These are phyloP conservation scores for Schizosaccharomyces pombe DNA, from an alignment of 805 yeast species.

Conservation along the genomic window DNA sequence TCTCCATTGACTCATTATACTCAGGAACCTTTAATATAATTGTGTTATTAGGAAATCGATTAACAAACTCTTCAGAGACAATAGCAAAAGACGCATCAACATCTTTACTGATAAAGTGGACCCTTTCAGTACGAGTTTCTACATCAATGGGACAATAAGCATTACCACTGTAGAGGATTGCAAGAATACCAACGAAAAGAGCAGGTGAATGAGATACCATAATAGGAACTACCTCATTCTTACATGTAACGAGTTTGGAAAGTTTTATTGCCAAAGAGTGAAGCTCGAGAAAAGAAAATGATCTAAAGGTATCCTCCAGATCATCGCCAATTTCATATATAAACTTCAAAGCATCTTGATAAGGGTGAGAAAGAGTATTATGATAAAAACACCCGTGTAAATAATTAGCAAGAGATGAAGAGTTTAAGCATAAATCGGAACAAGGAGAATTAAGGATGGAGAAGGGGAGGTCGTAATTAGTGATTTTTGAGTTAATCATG, in stretches of 20 bases:
- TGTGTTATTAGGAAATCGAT: background rate
- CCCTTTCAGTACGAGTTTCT: constrained; percentile 9
- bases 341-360: background rate
- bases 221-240: constrained; percentile 8
- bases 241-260: background rate
- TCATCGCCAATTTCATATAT: background rate
- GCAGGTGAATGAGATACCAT: constrained; percentile 9
- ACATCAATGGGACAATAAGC: constrained; percentile 11
- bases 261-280: background rate
- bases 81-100: constrained; percentile 8
- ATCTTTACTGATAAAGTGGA: constrained; percentile 9
- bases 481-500: no score
- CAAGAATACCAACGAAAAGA: constrained; percentile 10
- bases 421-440: no score
- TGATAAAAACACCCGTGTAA: constrained; percentile 1
- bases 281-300: background rate
- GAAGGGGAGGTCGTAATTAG: no score
- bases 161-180: constrained; percentile 10
- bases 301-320: background rate
- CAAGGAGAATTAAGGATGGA: no score
- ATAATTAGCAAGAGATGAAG: background rate
- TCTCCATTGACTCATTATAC: background rate
- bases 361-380: background rate
- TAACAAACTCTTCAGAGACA: background rate
- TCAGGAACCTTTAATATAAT: background rate